A percentile compares a stretch with the other conserved stretches of the same genome.
Evolutionary conservation across 228 moss, liverwort and hornwort genomes (phyloP).

Genomic region (Sphagnum magellanicum): DNA sequence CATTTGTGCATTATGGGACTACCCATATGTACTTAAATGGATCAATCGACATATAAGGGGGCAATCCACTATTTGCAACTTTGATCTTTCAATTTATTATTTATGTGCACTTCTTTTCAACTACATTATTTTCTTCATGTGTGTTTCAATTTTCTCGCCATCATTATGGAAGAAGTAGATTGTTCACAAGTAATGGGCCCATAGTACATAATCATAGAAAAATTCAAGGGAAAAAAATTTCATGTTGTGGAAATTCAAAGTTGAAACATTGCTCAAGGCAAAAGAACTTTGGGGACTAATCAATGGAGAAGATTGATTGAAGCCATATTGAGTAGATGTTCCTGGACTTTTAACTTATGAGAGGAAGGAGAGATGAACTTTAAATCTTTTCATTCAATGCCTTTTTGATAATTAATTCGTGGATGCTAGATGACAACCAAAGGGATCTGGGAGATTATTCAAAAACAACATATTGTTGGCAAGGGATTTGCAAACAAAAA

Average conservation of each 20-base stretch:
- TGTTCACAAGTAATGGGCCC: not conserved
- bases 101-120: too few species aligned
- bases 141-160: not conserved
- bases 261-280: not conserved
- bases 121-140: not conserved
- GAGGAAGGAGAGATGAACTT: not conserved
- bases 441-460: not conserved
- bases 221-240: not conserved
- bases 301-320: not conserved
- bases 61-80: too few species aligned
- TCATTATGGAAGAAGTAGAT: not conserved
- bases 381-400: not conserved
- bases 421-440: not conserved
- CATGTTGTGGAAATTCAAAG: not conserved
- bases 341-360: not conserved
- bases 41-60: too few species aligned
- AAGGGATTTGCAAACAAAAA: not conserved
- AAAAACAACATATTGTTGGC: not conserved
- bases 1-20: too few species aligned
- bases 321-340: not conserved
- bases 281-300: not conserved
- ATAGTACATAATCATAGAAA: not conserved
- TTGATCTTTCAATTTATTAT: too few species aligned
- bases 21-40: too few species aligned
- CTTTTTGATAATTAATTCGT: not conserved